A percentile compares a stretch with the other conserved stretches of the same genome.
Conservation (phyloP, 2,329 filamentous ascomycete genomes). For the Cladophialophora chaetospira region DNA sequence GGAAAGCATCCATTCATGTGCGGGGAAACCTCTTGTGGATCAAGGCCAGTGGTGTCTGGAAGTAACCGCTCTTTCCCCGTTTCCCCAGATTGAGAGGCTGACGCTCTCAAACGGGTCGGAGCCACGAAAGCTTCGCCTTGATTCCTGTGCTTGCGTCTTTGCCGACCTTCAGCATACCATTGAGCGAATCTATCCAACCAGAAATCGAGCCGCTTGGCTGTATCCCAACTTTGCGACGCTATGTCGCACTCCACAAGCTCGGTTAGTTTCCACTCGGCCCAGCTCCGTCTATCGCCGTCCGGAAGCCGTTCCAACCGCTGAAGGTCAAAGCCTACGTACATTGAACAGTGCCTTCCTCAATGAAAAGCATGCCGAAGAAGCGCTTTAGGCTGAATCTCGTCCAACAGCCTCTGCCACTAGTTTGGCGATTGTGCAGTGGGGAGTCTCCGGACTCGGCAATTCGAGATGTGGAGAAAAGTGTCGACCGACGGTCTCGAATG, state of each 20-base stretch:
- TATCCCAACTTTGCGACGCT: not conserved
- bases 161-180: not conserved
- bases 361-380: not conserved
- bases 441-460: conserved; percentile 11
- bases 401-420: not conserved
- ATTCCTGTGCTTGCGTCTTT: not conserved
- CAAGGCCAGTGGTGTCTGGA: no score
- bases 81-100: not conserved
- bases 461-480: conserved; percentile 8
- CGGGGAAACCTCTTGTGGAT: no score
- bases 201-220: no score
- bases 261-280: not conserved
- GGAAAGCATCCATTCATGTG: no score
- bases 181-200: not conserved
- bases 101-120: no score
- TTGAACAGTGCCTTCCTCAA: not conserved
- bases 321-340: conserved; percentile 5
- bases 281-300: conserved; percentile 6
- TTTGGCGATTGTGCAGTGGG: not conserved
- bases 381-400: conserved; percentile 12
- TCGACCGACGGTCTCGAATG: not conserved
- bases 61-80: not conserved
- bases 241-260: not conserved
- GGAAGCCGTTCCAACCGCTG: not conserved
- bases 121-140: not conserved